Conservation (phyloP, 2,329 filamentous ascomycete species). For the Rhexocercosporidium sp. region DNA sequence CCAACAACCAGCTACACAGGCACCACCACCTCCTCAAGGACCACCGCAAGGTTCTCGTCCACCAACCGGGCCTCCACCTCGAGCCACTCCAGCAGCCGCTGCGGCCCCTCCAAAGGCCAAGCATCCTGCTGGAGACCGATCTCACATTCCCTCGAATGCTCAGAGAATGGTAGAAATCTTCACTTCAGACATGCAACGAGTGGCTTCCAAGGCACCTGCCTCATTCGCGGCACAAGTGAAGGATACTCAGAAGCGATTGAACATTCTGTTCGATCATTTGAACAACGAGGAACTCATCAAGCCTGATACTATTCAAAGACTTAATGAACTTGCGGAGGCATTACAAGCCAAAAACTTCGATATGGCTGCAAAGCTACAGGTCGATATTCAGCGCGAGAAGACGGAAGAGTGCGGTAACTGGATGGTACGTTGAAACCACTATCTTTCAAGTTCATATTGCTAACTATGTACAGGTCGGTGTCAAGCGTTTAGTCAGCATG, state of each 20-base stretch:
- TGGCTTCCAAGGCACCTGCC: constrained; percentile 84
- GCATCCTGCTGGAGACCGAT: constrained; percentile 84
- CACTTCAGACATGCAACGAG: constrained; percentile 82
- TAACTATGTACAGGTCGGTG: constrained; percentile 66
- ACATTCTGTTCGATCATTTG: constrained; percentile 93
- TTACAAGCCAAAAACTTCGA: constrained; percentile 73
- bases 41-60: constrained; percentile 49
- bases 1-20: constrained; percentile 42
- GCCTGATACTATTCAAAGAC: constrained; percentile 73
- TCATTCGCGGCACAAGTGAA: constrained; percentile 88
- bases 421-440: constrained; percentile 69
- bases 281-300: constrained; percentile 94
- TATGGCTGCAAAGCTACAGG: constrained; percentile 69
- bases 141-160: constrained; percentile 81
- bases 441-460: constrained; percentile 29
- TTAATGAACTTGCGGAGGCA: constrained; percentile 68
- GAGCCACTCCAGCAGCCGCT: constrained; percentile 52
- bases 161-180: constrained; percentile 83
- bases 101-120: constrained; percentile 63
- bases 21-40: constrained; percentile 50
- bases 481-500: constrained; percentile 80
- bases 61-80: constrained; percentile 47
- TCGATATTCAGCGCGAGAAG: constrained; percentile 77
- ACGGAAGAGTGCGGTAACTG: constrained; percentile 83
- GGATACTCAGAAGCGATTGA: constrained; percentile 91